These are phyloP conservation scores for Aureobasidium lini DNA, from an alignment of 2,329 filamentous ascomycete genomes.

Conservation along the genomic window DNA sequence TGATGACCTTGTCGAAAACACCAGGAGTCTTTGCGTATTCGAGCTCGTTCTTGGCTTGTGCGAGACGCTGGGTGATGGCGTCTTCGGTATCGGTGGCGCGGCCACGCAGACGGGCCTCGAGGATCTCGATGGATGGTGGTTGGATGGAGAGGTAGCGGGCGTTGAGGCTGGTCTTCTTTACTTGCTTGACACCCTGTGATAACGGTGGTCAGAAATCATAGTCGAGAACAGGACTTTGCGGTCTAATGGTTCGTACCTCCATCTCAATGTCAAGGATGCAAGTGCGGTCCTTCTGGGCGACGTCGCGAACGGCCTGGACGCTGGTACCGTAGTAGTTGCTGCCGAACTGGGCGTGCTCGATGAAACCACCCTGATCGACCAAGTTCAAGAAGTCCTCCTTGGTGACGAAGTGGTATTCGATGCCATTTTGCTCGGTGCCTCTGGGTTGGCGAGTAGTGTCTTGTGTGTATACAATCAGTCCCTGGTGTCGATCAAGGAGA, in stretches of 20 bases:
- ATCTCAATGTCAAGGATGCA: conserved; percentile 95
- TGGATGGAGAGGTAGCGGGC: conserved; percentile 80
- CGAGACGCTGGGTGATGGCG: conserved; percentile 59
- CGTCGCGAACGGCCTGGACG: conserved; percentile 68
- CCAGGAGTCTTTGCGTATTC: conserved; percentile 62
- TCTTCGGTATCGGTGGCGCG: conserved; percentile 74
- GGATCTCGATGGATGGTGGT: conserved; percentile 64
- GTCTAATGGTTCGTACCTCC: conserved; percentile 52
- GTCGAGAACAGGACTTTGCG: not conserved
- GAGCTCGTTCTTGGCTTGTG: conserved; percentile 66
- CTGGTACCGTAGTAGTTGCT: conserved; percentile 83
- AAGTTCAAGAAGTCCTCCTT: conserved; percentile 61
- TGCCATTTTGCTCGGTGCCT: conserved; percentile 64
- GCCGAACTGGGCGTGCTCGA: conserved; percentile 81
- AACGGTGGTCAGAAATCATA: not conserved
- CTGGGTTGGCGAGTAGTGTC: conserved; percentile 69
- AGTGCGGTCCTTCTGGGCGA: conserved; percentile 59
- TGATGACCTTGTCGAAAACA: conserved; percentile 57
- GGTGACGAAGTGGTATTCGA: conserved; percentile 73
- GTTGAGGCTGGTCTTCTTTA: conserved; percentile 65
- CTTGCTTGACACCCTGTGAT: conserved; percentile 75
- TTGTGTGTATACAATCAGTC: conserved; percentile 3
- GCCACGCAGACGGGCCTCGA: conserved; percentile 67
- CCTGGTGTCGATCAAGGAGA: not conserved
- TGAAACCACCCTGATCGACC: conserved; percentile 63